These are phyloP conservation scores for Fusarium tanahbumbuense DNA, from an alignment of 2,329 filamentous ascomycete genomes.

Conservation along the genomic window DNA sequence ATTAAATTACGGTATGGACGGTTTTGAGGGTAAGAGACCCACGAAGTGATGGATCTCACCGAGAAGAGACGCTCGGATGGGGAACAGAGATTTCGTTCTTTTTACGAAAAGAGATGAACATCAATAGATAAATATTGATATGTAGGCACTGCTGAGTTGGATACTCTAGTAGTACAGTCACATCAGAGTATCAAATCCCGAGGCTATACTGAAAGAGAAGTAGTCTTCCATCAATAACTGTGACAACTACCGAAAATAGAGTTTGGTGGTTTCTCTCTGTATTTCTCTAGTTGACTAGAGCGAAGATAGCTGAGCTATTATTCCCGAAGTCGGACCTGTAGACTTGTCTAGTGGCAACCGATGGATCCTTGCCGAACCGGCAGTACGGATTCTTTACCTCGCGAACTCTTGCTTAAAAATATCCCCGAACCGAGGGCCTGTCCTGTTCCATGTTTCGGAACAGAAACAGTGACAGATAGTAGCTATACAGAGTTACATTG, in stretches of 20 bases:
- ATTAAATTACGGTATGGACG: neutral
- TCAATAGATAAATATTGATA: too few species aligned
- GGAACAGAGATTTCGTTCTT: neutral
- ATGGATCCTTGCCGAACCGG: constrained; percentile 16
- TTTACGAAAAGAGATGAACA: neutral
- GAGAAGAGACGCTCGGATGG: constrained; percentile 21
- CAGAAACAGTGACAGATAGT: neutral
- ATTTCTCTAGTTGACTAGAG: neutral
- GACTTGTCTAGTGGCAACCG: neutral
- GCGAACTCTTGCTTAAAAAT: constrained; percentile 7
- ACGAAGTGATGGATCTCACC: neutral
- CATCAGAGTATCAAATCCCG: neutral
- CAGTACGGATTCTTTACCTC: neutral
- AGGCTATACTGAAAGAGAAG: neutral
- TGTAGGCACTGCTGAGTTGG: neutral
- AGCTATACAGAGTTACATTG: neutral
- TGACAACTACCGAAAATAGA: neutral
- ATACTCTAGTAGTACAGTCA: neutral
- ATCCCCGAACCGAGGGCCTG: constrained; percentile 7
- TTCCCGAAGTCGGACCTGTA: constrained; percentile 18
- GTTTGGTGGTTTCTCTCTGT: neutral
- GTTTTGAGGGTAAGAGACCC: neutral
- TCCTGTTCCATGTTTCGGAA: neutral
- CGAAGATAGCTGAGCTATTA: neutral
- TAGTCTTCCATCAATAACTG: neutral